Evolutionary conservation across 1,139 yeast genomes (phyloP).

Genomic region (Saccharomyces hybrid): DNA sequence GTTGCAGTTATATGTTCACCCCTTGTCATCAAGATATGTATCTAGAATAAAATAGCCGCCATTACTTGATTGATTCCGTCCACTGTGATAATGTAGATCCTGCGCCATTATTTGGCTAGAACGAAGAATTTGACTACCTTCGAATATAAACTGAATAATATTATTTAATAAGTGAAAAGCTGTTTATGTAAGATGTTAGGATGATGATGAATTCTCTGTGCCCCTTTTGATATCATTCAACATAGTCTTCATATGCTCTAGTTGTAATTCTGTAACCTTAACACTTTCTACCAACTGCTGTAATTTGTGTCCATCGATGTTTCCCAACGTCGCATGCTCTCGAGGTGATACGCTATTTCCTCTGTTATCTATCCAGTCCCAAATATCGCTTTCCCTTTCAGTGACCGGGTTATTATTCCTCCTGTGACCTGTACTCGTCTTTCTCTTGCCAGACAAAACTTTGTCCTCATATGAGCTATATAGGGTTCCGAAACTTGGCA

Average conservation of each 20-base stretch:
- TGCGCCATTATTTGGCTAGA: background rate
- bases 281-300: constrained; percentile 53
- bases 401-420: constrained; percentile 10
- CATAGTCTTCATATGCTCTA: constrained; percentile 35
- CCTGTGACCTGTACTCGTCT: constrained; percentile 3
- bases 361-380: constrained; percentile 75
- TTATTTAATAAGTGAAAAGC: background rate
- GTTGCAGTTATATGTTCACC: background rate
- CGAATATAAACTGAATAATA: background rate
- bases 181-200: background rate
- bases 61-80: background rate
- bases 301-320: constrained; percentile 17
- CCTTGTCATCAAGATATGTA: background rate
- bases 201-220: background rate
- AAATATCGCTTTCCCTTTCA: constrained; percentile 57
- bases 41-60: background rate
- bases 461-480: constrained; percentile 36
- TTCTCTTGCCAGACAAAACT: constrained; percentile 22
- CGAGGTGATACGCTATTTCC: constrained; percentile 27
- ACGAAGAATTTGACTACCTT: background rate
- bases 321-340: constrained; percentile 7
- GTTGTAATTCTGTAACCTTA: constrained; percentile 45
- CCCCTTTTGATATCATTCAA: constrained; percentile 6
- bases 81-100: background rate
- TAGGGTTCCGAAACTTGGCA: constrained; percentile 42